phyloP scores from a whole-genome alignment of 306 rosid species.

The Castanea sativa region DNA sequence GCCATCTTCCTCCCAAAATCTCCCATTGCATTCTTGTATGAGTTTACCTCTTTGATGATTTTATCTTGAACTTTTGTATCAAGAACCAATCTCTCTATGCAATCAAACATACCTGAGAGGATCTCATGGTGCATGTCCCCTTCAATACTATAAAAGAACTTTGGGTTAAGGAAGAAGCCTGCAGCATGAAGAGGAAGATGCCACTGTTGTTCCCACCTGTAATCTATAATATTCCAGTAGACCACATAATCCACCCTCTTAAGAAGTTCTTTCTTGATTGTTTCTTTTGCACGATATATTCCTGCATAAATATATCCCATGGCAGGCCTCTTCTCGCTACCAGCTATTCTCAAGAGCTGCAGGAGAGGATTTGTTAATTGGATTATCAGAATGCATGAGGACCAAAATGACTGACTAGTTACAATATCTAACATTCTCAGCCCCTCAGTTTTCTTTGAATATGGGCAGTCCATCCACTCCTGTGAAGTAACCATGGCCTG shows the following conservation, averaged over 20 bases:
- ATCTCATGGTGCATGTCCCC: constrained; percentile 65
- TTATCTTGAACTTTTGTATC: constrained; percentile 84
- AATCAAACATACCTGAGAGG: constrained; percentile 72
- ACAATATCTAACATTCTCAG: constrained; percentile 73
- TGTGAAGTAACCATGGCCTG: constrained; percentile 88
- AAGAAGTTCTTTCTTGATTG: constrained; percentile 68
- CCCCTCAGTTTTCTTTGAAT: constrained; percentile 76
- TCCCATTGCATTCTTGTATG: constrained; percentile 66
- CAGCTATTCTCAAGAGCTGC: constrained; percentile 57
- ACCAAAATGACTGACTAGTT: constrained; percentile 81
- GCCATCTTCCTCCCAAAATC: constrained; percentile 96
- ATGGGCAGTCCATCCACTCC: constrained; percentile 82
- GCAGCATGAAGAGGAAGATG: constrained; percentile 84
- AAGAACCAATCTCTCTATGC: constrained; percentile 86
- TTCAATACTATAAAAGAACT: constrained; percentile 73
- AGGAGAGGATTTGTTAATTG: constrained; percentile 72
- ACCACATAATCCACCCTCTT: constrained; percentile 76
- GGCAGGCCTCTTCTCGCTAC: constrained; percentile 77
- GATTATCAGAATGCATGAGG: constrained; percentile 63
- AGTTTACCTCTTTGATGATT: constrained; percentile 77
- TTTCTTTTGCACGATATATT: constrained; percentile 76
- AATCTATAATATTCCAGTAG: constrained; percentile 89
- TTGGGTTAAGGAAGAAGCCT: constrained; percentile 87
- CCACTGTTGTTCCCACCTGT: constrained; percentile 75
- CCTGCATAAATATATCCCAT: constrained; percentile 86